Evolutionary conservation across 345 rosid species (phyloP).

Genomic region (Arabis hirsuta): DNA sequence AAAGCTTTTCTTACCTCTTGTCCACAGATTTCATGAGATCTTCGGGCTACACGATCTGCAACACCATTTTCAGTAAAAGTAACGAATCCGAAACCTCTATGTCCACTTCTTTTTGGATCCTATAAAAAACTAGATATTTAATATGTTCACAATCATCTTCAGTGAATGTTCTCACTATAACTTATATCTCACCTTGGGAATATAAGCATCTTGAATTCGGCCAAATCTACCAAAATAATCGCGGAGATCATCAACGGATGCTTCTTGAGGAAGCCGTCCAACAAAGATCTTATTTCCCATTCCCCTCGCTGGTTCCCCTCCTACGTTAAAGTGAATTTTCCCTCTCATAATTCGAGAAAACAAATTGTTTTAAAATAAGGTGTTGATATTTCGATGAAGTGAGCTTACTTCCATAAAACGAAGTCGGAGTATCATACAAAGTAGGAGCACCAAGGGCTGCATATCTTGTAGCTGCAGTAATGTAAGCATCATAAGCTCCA

Average conservation of each 20-base stretch:
- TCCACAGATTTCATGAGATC: conserved; percentile 96
- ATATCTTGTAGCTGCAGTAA: conserved; percentile 95
- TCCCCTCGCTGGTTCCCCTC: conserved; percentile 71
- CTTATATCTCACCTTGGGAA: conserved; percentile 63
- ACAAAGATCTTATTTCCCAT: conserved; percentile 92
- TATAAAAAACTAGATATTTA: conserved; percentile 37
- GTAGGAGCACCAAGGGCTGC: conserved; percentile 97
- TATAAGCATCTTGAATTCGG: conserved; percentile 82
- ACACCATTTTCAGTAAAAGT: conserved; percentile 95
- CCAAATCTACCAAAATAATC: conserved; percentile 96
- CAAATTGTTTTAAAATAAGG: no score
- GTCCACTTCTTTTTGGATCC: conserved; percentile 96
- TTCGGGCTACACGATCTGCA: conserved; percentile 89
- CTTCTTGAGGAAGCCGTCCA: conserved; percentile 99
- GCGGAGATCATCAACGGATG: conserved; percentile 79
- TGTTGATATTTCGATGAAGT: no score
- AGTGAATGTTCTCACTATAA: neutral
- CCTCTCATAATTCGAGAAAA: neutral
- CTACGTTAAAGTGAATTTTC: conserved; percentile 46
- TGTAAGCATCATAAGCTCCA: conserved; percentile 99
- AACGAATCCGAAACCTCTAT: conserved; percentile 96
- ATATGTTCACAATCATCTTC: neutral
- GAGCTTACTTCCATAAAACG: conserved; percentile 83
- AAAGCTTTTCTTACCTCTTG: conserved; percentile 65
- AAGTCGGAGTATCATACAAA: conserved; percentile 80